Conservation (phyloP, 495 filamentous ascomycete genomes). For the Podospora anserina region DNA sequence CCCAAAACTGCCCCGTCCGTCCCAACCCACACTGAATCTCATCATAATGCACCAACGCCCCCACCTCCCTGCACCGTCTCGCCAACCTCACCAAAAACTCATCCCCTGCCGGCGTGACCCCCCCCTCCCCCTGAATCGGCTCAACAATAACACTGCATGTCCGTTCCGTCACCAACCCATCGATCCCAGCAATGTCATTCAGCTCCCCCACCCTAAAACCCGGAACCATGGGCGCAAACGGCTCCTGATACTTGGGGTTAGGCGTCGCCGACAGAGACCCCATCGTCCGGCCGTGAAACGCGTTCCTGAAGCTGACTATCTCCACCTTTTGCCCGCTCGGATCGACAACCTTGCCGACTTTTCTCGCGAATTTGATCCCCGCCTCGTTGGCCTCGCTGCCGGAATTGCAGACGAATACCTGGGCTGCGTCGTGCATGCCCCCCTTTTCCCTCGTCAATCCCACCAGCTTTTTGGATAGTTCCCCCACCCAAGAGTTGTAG, state of each 20-base stretch:
- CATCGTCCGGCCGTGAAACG: slow-evolving; percentile 97
- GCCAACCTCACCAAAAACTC: slow-evolving; percentile 78
- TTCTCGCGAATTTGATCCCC: slow-evolving; percentile 93
- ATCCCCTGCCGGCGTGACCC: slow-evolving; percentile 76
- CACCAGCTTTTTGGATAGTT: slow-evolving; percentile 81
- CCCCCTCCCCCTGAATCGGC: slow-evolving; percentile 96
- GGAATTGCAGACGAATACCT: slow-evolving; percentile 91
- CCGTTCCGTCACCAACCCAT: slow-evolving; percentile 69
- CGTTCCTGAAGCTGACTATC: slow-evolving; percentile 81
- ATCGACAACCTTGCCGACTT: slow-evolving; percentile 72
- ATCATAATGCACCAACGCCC: slow-evolving; percentile 87
- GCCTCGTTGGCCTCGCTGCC: slow-evolving; percentile 96
- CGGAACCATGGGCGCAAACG: slow-evolving; percentile 92
- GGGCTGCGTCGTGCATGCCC: slow-evolving; percentile 73
- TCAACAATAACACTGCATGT: slow-evolving; percentile 96
- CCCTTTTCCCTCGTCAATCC: slow-evolving; percentile 69
- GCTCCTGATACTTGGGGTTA: slow-evolving; percentile 97
- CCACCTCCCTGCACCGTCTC: slow-evolving; percentile 77
- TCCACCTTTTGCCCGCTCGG: slow-evolving; percentile 74
- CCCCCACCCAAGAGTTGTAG: slow-evolving; percentile 90
- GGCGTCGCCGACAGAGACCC: slow-evolving; percentile 87
- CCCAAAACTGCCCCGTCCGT: slow-evolving; percentile 87
- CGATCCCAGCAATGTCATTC: slow-evolving; percentile 72
- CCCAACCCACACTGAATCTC: slow-evolving; percentile 94
- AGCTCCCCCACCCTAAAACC: slow-evolving; percentile 84